phyloP scores from a whole-genome alignment of 139 green algal species.

The Limnomonas spitsbergensis region DNA sequence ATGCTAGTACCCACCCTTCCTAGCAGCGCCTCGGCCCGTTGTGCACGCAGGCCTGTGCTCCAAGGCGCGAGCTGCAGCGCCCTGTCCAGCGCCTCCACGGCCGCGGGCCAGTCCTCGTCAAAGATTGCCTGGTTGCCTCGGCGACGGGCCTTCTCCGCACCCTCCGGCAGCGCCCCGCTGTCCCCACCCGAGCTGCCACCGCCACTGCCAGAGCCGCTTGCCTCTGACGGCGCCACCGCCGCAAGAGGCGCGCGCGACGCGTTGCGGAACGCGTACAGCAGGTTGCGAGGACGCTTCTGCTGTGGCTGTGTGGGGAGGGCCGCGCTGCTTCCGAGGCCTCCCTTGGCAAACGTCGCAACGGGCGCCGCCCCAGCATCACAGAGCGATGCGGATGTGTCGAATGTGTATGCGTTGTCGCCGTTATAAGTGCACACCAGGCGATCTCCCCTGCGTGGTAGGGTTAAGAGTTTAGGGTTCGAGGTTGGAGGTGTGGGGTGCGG shows the following conservation, averaged over 20 bases:
- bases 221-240: background rate
- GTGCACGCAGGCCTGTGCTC: conserved; percentile 1
- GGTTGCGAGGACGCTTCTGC: too few species aligned
- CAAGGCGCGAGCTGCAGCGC: background rate
- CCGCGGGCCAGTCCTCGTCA: conserved; percentile 9
- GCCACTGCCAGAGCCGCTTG: background rate
- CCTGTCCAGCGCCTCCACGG: background rate
- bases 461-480: too few species aligned
- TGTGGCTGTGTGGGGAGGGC: too few species aligned
- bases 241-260: too few species aligned
- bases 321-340: too few species aligned
- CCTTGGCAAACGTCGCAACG: too few species aligned
- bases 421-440: conserved; percentile 75
- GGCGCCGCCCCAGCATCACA: too few species aligned
- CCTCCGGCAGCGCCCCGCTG: background rate
- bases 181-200: background rate
- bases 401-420: conserved; percentile 72
- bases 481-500: too few species aligned
- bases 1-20: background rate
- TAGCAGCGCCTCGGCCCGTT: conserved; percentile 9
- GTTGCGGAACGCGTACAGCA: too few species aligned
- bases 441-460: conserved; percentile 51
- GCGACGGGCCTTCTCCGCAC: background rate
- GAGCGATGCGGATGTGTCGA: too few species aligned
- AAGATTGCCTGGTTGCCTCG: conserved; percentile 9